Evolutionary conservation across 2,329 filamentous ascomycete species (phyloP).

Genomic region (Pestalotiopsis sp.): DNA sequence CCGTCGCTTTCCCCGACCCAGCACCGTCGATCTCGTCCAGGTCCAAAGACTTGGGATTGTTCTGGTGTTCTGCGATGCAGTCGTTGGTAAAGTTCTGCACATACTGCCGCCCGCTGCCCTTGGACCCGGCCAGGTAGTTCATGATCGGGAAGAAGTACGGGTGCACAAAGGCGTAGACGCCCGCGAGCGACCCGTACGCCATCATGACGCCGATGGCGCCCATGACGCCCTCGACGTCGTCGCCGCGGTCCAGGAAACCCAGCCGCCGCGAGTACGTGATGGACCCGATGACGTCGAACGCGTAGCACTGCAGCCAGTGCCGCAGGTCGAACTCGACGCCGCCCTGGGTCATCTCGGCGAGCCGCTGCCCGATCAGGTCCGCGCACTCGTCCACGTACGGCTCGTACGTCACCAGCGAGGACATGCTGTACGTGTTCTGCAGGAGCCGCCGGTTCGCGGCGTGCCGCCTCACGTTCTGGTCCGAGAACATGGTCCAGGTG

Average conservation of each 20-base stretch:
- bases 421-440: conserved; percentile 33
- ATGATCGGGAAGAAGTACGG: conserved; percentile 11
- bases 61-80: conserved; percentile 16
- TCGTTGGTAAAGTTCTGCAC: conserved; percentile 25
- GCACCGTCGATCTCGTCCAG: neutral
- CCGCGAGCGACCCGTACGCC: conserved; percentile 24
- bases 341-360: conserved; percentile 24
- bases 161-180: conserved; percentile 22
- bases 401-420: conserved; percentile 34
- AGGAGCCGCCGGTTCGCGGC: conserved; percentile 26
- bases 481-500: conserved; percentile 29
- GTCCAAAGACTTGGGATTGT: conserved; percentile 3
- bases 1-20: conserved; percentile 1
- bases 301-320: conserved; percentile 21
- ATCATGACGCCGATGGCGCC: neutral
- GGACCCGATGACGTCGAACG: conserved; percentile 26
- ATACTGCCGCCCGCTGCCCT: conserved; percentile 25
- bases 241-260: conserved; percentile 25
- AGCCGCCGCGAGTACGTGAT: conserved; percentile 23
- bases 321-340: conserved; percentile 23
- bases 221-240: conserved; percentile 18
- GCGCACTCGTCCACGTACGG: conserved; percentile 32
- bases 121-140: conserved; percentile 15
- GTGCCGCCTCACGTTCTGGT: conserved; percentile 27
- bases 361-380: conserved; percentile 25